These are phyloP conservation scores for Antitrichia curtipendula DNA, from an alignment of 225 moss, liverwort and hornwort genomes.

Conservation along the genomic window DNA sequence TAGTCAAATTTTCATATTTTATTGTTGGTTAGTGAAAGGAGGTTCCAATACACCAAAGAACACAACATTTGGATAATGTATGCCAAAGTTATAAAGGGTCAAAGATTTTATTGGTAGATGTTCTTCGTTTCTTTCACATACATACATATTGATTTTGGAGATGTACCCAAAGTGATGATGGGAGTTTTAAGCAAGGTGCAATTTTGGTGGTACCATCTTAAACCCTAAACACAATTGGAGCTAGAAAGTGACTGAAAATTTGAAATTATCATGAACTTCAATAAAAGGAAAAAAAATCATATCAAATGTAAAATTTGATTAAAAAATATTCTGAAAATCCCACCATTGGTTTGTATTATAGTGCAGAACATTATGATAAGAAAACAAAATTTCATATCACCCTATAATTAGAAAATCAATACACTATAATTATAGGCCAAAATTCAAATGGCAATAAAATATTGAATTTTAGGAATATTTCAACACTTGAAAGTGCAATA, in stretches of 20 bases:
- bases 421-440: too few species aligned
- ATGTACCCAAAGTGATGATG: neutral
- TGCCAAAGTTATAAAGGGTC: neutral
- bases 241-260: neutral
- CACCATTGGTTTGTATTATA: neutral
- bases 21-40: neutral
- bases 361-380: neutral
- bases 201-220: neutral
- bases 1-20: neutral
- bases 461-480: neutral
- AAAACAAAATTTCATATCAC: neutral
- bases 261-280: too few species aligned
- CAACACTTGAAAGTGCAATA: neutral
- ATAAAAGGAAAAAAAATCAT: neutral
- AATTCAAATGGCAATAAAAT: neutral
- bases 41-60: neutral
- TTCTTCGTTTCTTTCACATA: neutral
- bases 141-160: neutral
- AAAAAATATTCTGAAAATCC: neutral
- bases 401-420: too few species aligned
- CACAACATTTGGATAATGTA: neutral
- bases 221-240: neutral
- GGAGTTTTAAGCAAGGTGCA: rapidly evolving
- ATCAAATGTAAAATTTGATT: neutral
- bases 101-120: neutral